These are phyloP conservation scores for Xylariaceae sp. DNA, from an alignment of 2,329 filamentous ascomycete species.

Conservation along the genomic window DNA sequence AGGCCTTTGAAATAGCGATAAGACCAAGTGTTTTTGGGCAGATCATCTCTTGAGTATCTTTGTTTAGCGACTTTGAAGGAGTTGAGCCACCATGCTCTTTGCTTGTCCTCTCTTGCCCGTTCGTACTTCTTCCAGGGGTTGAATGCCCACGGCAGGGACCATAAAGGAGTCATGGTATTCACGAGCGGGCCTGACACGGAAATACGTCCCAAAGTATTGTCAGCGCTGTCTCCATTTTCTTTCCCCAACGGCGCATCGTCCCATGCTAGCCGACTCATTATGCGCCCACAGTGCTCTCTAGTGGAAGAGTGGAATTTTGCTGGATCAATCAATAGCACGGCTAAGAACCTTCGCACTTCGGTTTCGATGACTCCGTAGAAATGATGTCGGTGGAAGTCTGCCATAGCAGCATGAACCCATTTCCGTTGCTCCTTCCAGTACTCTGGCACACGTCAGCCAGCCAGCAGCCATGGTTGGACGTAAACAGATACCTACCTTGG, in stretches of 20 bases:
- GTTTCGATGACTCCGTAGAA: slow-evolving; percentile 50
- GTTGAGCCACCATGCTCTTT: slow-evolving; percentile 46
- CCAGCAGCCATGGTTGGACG: neutral
- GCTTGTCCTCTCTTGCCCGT: slow-evolving; percentile 40
- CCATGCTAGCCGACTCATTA: slow-evolving; percentile 51
- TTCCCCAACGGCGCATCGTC: slow-evolving; percentile 47
- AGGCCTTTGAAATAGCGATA: slow-evolving; percentile 48
- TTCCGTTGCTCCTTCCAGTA: slow-evolving; percentile 49
- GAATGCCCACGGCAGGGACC: slow-evolving; percentile 41
- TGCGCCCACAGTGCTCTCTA: slow-evolving; percentile 48
- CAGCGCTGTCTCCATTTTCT: slow-evolving; percentile 45
- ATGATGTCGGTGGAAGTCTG: slow-evolving; percentile 36
- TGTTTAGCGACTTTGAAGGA: slow-evolving; percentile 42
- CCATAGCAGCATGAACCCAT: slow-evolving; percentile 51
- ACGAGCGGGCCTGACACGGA: slow-evolving; percentile 51
- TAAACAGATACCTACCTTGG: slow-evolving; percentile 36
- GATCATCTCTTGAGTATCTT: slow-evolving; percentile 38
- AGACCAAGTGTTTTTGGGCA: slow-evolving; percentile 47
- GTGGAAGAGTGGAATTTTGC: slow-evolving; percentile 44
- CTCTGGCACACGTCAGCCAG: slow-evolving; percentile 31
- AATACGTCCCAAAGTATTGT: slow-evolving; percentile 48
- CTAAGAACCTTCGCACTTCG: slow-evolving; percentile 45
- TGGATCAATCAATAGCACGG: slow-evolving; percentile 46
- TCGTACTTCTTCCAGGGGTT: slow-evolving; percentile 51
- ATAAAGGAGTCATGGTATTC: slow-evolving; percentile 49